These are phyloP conservation scores for Debaryomyces udenii DNA, from an alignment of 1,139 yeast species.

Conservation along the genomic window DNA sequence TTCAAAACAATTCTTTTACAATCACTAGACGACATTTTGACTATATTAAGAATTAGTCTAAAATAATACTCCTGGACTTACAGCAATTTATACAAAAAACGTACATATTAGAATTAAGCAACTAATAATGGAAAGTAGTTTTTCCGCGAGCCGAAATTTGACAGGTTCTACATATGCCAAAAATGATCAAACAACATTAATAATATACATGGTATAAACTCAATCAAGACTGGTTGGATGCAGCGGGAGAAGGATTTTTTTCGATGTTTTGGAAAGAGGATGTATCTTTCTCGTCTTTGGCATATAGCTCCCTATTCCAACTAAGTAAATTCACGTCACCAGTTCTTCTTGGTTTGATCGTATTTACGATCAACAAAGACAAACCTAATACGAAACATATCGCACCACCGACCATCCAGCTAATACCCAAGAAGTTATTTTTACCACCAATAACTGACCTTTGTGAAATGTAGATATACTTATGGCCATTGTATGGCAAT, in stretches of 20 bases:
- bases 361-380: constrained; percentile 59
- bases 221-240: not conserved
- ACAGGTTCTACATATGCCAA: no score
- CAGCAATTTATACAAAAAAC: no score
- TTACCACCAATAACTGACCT: constrained; percentile 90
- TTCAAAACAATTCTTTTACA: constrained; percentile 13
- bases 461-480: constrained; percentile 77
- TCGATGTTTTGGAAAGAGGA: not conserved
- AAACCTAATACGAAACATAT: constrained; percentile 69
- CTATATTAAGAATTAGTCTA: no score
- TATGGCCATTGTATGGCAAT: constrained; percentile 76
- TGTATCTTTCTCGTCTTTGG: constrained; percentile 22
- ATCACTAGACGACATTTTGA: no score
- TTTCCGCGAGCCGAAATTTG: no score
- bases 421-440: constrained; percentile 81
- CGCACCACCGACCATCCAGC: constrained; percentile 94
- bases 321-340: constrained; percentile 75
- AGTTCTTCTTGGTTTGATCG: constrained; percentile 68
- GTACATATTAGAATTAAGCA: no score
- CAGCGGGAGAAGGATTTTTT: constrained; percentile 2
- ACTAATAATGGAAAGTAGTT: no score
- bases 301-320: constrained; percentile 60
- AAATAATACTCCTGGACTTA: no score
- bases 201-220: not conserved
- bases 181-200: no score